Conservation (phyloP, 768 basidiomycete genomes). For the Panaeolus cyanescens region DNA sequence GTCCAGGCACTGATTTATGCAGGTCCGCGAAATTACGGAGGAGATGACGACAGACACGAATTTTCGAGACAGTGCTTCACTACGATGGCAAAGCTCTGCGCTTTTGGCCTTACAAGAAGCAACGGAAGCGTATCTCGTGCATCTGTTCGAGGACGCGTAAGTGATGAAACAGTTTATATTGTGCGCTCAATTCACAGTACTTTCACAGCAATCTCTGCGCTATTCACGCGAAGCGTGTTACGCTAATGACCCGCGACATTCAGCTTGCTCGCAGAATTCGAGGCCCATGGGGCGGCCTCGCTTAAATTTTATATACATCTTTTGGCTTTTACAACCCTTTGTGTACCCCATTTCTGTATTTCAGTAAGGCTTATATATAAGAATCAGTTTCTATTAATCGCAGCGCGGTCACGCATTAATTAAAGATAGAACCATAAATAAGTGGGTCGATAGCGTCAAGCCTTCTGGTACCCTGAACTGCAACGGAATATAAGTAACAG, state of each 20-base stretch:
- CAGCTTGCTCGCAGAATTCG: conserved; percentile 95
- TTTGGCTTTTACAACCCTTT: neutral
- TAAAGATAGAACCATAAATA: neutral
- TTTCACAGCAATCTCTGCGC: conserved; percentile 85
- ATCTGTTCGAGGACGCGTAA: conserved; percentile 98
- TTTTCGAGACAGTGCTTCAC: conserved; percentile 53
- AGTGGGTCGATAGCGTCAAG: neutral
- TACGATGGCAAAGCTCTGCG: conserved; percentile 97
- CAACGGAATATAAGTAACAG: neutral
- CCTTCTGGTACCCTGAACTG: neutral
- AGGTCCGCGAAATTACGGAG: conserved; percentile 92
- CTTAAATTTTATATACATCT: conserved; percentile 30
- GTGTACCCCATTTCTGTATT: conserved; percentile 9
- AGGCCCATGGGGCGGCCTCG: conserved; percentile 82
- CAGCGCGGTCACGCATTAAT: neutral
- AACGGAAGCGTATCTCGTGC: conserved; percentile 92
- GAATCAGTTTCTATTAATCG: conserved; percentile 13
- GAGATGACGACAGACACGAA: conserved; percentile 85
- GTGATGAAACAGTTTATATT: conserved; percentile 34
- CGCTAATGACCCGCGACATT: conserved; percentile 96
- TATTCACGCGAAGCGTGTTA: conserved; percentile 97
- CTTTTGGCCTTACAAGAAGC: conserved; percentile 95
- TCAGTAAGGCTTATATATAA: conserved; percentile 4
- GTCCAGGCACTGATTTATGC: neutral
- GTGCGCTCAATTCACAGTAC: conserved; percentile 8